phyloP scores from a whole-genome alignment of 208 protist genomes.

The Leishmania turanica region DNA sequence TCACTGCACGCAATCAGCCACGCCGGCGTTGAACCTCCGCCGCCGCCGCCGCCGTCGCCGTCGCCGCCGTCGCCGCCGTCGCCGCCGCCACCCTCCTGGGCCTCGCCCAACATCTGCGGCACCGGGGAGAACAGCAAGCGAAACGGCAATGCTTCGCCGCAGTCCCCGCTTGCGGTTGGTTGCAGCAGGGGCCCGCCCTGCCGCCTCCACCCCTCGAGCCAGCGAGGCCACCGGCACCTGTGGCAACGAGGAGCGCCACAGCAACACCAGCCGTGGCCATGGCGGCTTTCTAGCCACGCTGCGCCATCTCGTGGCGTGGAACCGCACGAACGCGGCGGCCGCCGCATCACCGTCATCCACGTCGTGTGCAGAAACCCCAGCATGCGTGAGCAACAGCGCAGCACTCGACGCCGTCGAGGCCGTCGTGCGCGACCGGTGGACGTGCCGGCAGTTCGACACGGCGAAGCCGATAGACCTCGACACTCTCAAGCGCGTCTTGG shows the following conservation, averaged over 20 bases:
- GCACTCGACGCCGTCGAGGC: slow-evolving; percentile 29
- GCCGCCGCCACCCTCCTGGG: not conserved
- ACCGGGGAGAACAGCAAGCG: not conserved
- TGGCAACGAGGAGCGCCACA: not conserved
- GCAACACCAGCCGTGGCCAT: not conserved
- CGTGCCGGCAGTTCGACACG: slow-evolving; percentile 64
- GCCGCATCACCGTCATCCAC: not conserved
- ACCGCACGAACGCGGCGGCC: slow-evolving; percentile 37
- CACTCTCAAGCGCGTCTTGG: slow-evolving; percentile 53
- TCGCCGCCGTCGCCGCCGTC: not conserved
- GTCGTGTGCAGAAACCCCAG: not conserved
- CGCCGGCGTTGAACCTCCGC: not conserved
- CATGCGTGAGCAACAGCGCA: not conserved
- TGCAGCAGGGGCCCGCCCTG: not conserved
- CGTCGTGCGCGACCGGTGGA: slow-evolving; percentile 44
- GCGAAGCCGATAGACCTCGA: slow-evolving; percentile 37
- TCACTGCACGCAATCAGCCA: not conserved
- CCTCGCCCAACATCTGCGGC: not conserved
- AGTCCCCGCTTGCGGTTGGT: not conserved
- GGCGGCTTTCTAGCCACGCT: slow-evolving; percentile 27
- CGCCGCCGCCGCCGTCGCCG: not conserved
- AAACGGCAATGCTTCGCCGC: not conserved
- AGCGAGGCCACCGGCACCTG: not conserved
- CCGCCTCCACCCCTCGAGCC: not conserved
- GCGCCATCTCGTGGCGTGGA: slow-evolving; percentile 43